These are phyloP conservation scores for Cymbidium sinense DNA, from an alignment of 106 monocot genomes.

Conservation along the genomic window DNA sequence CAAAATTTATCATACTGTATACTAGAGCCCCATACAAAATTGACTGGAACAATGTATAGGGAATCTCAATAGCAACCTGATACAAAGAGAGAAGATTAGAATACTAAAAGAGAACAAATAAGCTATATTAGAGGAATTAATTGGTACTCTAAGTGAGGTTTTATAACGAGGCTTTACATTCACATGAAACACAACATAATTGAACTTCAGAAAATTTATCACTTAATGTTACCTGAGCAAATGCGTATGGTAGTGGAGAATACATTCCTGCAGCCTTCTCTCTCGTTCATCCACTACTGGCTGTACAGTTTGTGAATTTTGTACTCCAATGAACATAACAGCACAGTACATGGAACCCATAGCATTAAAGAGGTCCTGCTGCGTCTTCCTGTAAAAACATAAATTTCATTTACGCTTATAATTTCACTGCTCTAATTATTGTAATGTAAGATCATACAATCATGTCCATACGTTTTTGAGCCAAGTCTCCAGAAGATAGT, in stretches of 20 bases:
- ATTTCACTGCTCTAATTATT: neutral
- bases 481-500: slow-evolving; percentile 13
- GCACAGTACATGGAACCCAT: slow-evolving; percentile 72
- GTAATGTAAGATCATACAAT: neutral
- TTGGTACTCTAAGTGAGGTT: too few relatives aligned
- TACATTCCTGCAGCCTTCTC: slow-evolving; percentile 92
- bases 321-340: slow-evolving; percentile 71
- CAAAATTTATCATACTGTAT: slow-evolving; percentile 32
- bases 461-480: slow-evolving; percentile 6
- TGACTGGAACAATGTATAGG: slow-evolving; percentile 36
- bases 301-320: slow-evolving; percentile 71
- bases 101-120: neutral
- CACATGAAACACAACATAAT: too few relatives aligned
- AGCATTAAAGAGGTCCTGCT: slow-evolving; percentile 54
- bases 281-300: slow-evolving; percentile 75
- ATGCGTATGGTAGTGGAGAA: slow-evolving; percentile 76
- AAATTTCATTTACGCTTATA: neutral
- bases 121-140: too few relatives aligned
- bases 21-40: slow-evolving; percentile 33
- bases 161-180: too few relatives aligned
- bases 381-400: slow-evolving; percentile 21
- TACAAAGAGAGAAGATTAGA: neutral
- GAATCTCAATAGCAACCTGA: slow-evolving; percentile 45
- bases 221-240: slow-evolving; percentile 48
- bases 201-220: too few relatives aligned